These are phyloP conservation scores for Agrocybe praecox DNA, from an alignment of 768 basidiomycete species.

Conservation along the genomic window DNA sequence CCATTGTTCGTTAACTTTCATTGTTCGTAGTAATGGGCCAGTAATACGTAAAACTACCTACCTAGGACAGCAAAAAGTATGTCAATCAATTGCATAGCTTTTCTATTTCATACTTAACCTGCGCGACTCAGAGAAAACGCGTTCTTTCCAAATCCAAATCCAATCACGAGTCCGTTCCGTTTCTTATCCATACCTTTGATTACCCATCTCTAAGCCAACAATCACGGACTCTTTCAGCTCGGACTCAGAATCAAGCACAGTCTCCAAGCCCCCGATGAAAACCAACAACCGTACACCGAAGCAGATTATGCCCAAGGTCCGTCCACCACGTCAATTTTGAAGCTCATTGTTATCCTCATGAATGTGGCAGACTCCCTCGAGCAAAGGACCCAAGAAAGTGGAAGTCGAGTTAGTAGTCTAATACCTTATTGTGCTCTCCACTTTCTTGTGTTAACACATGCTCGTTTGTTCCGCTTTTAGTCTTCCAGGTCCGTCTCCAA, in stretches of 20 bases:
- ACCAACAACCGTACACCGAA: background rate
- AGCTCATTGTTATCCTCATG: background rate
- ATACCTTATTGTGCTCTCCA: constrained; percentile 2
- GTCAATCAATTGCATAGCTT: constrained; percentile 3
- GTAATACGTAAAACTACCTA: constrained; percentile 29
- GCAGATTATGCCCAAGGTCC: constrained; percentile 9
- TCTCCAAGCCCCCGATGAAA: constrained; percentile 16
- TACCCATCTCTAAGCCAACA: background rate
- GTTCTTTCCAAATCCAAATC: constrained; percentile 7
- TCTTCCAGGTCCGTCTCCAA: constrained; percentile 28
- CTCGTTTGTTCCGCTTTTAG: constrained; percentile 14
- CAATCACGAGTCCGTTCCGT: constrained; percentile 19
- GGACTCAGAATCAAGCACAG: constrained; percentile 19
- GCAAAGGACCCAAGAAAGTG: constrained; percentile 23
- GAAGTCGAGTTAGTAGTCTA: constrained; percentile 22
- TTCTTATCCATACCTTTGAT: background rate
- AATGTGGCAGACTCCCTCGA: constrained; percentile 19
- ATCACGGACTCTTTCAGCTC: constrained; percentile 8
- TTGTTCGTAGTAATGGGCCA: constrained; percentile 11
- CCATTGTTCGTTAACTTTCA: constrained; percentile 11
- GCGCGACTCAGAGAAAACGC: constrained; percentile 25
- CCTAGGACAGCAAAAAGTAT: constrained; percentile 37
- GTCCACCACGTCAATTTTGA: background rate
- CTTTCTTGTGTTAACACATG: constrained; percentile 1
- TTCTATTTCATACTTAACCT: constrained; percentile 8